Evolutionary conservation across 169 alveolate genomes (phyloP).

Genomic region (Cryptosporidium viatorum): DNA sequence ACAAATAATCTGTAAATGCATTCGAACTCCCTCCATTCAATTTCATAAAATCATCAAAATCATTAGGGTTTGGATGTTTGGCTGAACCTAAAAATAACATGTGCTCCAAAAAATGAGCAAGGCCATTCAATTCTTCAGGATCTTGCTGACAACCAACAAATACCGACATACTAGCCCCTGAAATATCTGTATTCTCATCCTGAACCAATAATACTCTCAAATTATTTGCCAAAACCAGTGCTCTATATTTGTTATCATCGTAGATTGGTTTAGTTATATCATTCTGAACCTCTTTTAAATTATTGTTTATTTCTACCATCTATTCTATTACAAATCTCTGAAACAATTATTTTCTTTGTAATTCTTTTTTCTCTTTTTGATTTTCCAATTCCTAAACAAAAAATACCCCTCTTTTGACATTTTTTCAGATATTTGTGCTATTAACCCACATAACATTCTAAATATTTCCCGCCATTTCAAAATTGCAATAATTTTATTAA

Average conservation of each 20-base stretch:
- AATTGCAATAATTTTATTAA: not conserved
- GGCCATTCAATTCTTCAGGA: conserved; percentile 87
- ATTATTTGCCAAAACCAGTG: conserved; percentile 13
- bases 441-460: not conserved
- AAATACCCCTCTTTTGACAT: conserved; percentile 7
- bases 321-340: not conserved
- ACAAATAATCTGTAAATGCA: conserved; percentile 83
- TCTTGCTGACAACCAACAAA: conserved; percentile 86
- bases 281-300: not conserved
- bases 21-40: conserved; percentile 84
- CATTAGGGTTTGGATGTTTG: conserved; percentile 84
- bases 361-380: not conserved
- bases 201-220: conserved; percentile 37
- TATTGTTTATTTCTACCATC: not conserved
- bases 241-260: conserved; percentile 52
- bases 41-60: conserved; percentile 77
- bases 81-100: conserved; percentile 91
- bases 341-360: too few relatives aligned
- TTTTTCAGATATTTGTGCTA: not conserved
- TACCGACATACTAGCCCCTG: conserved; percentile 78
- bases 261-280: conserved; percentile 10
- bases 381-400: not conserved
- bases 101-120: conserved; percentile 95
- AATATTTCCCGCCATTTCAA: not conserved
- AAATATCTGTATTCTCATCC: conserved; percentile 52